Base-by-base conservation (phyloP, 2,329 filamentous ascomycete species). In the Cercospora sp. region DNA sequence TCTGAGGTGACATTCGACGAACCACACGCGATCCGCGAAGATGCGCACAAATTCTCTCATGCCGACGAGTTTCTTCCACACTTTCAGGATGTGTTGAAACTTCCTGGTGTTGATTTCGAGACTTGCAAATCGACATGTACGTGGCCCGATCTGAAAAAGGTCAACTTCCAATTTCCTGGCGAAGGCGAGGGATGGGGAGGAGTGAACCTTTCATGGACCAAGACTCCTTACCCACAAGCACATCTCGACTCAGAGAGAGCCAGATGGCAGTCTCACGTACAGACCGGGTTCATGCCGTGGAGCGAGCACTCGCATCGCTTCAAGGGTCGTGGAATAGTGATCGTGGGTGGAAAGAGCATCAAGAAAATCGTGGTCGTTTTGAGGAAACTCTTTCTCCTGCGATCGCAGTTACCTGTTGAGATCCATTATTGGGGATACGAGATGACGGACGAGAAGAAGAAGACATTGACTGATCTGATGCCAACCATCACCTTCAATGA, bases 381-480 rank as follows among this genome's bases (percentile, higher is more conserved):
- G 40, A 61, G 68, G 23, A 65, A 69, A 63, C 64, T 74, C 18
- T 67, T 67, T 30, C 57, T 55, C 20, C 23, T 74, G 5, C 65
- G 69, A 4, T 75, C 71, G 28, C 65, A 58, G 45, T 31, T 78
- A 30, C 73, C 77, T 3, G 71, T 78, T 23, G 77, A 78, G 68
- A 58, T 78, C 8, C 74, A 78, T 65, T 78, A 77, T 61, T 78
- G 70, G 69, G 73, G 67, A 36, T 67, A 75, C 51, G 77, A 78
- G 66, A 68, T 76, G 68, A 66, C 69, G 16, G 68, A 68, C 30
- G 65, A 68, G 23, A 68, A 66, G 63, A 62, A 69, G 42, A 42
- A 62, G 20, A 68, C 66, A 5, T 66, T 78, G 12, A 36, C 48
- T 8, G 64, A 64, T 26, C 64, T 74, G 13, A 74, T 71, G 58